phyloP scores from a whole-genome alignment of 2,329 filamentous ascomycete genomes.

The Xylaria digitata region DNA sequence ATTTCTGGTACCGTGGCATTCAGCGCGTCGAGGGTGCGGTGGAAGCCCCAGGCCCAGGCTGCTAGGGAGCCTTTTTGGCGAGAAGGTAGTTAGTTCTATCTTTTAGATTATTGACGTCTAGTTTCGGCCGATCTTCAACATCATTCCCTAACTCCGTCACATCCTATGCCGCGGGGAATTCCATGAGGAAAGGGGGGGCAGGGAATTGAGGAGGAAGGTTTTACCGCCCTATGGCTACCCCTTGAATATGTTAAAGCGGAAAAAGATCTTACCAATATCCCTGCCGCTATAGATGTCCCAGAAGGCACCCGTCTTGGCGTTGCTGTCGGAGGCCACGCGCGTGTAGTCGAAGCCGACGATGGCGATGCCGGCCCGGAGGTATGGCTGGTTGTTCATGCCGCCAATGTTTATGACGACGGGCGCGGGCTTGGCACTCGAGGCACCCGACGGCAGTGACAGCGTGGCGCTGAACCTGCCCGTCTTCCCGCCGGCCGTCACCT shows the following conservation, averaged over 20 bases:
- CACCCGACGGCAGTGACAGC: slow-evolving; percentile 55
- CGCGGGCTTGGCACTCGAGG: slow-evolving; percentile 49
- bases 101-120: background rate
- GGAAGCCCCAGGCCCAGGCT: slow-evolving; percentile 67
- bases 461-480: slow-evolving; percentile 58
- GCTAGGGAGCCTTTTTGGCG: slow-evolving; percentile 58
- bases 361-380: slow-evolving; percentile 60
- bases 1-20: slow-evolving; percentile 61
- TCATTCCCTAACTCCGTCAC: background rate
- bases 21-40: slow-evolving; percentile 64
- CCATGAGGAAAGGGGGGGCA: background rate
- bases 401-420: slow-evolving; percentile 64
- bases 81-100: background rate
- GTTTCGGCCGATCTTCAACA: background rate
- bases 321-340: slow-evolving; percentile 61
- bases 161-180: background rate
- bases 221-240: background rate
- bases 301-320: slow-evolving; percentile 61
- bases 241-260: background rate
- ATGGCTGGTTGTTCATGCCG: slow-evolving; percentile 60
- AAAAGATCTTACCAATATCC: slow-evolving; percentile 56
- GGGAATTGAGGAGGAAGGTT: background rate
- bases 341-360: slow-evolving; percentile 63
- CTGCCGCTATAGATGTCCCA: slow-evolving; percentile 61
- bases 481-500: slow-evolving; percentile 57